Percentiles rank a stretch among this genome's conserved stretches.
Evolutionary conservation across 345 rosid species (phyloP).

Genomic region (Syzygium jambos): DNA sequence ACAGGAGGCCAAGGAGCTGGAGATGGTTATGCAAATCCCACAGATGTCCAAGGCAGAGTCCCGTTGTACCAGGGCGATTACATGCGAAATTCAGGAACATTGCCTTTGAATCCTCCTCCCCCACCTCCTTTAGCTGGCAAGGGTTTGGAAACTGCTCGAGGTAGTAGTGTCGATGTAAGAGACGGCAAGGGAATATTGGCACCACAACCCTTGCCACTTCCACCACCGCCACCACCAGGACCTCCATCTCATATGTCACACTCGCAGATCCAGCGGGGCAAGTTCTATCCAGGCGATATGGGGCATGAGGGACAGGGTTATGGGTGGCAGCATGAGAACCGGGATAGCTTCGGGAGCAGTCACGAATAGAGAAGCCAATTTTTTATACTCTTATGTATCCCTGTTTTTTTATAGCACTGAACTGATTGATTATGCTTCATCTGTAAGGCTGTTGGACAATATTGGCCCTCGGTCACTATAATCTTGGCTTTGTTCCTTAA

Average conservation of each 20-base stretch:
- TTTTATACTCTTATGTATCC: conserved; percentile 1
- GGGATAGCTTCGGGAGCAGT: conserved; percentile 48
- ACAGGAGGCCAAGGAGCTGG: conserved; percentile 28
- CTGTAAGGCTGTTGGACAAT: not conserved
- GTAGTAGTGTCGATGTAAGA: conserved; percentile 22
- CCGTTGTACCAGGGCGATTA: conserved; percentile 48
- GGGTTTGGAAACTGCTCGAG: conserved; percentile 20
- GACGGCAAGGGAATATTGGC: conserved; percentile 48
- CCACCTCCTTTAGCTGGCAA: conserved; percentile 10
- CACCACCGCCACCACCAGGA: conserved; percentile 25
- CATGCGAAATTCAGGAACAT: conserved; percentile 32
- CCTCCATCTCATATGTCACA: conserved; percentile 33
- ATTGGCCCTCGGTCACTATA: not conserved
- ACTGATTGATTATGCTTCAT: not conserved
- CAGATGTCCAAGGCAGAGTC: conserved; percentile 35
- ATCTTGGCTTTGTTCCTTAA: not conserved
- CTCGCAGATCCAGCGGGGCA: conserved; percentile 43
- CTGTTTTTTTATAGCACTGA: not conserved
- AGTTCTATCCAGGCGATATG: conserved; percentile 38
- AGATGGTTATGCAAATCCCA: conserved; percentile 27
- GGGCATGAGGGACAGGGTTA: conserved; percentile 52
- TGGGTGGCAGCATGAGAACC: conserved; percentile 78
- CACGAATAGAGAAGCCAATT: conserved; percentile 30
- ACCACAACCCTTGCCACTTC: conserved; percentile 34
- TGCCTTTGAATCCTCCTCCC: conserved; percentile 30